phyloP scores from a whole-genome alignment of 176 grass and related monocot genomes.

The Bothriochloa decipiens region DNA sequence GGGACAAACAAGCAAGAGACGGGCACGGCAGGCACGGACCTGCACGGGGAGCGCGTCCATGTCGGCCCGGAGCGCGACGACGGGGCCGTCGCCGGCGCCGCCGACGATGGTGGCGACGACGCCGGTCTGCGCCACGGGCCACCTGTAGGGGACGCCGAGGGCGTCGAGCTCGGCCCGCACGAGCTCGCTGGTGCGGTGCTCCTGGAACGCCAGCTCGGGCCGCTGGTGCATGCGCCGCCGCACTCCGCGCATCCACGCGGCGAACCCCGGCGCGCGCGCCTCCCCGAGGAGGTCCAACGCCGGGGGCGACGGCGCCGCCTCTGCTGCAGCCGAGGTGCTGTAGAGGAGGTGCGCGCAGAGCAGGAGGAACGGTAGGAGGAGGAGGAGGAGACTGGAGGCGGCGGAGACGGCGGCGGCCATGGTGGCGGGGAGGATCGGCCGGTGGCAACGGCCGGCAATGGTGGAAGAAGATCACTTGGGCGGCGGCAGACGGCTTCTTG shows the following conservation, averaged over 20 bases:
- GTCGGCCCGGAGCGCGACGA: slow-evolving; percentile 73
- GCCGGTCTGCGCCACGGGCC: slow-evolving; percentile 67
- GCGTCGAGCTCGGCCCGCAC: slow-evolving; percentile 69
- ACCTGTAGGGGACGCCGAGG: slow-evolving; percentile 53
- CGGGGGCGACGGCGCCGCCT: no score
- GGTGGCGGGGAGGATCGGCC: neutral
- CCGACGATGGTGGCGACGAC: slow-evolving; percentile 57
- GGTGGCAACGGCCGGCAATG: neutral
- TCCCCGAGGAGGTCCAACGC: neutral
- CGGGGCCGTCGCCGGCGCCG: neutral
- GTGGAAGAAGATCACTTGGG: neutral
- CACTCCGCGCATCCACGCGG: slow-evolving; percentile 50
- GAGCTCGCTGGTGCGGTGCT: slow-evolving; percentile 66
- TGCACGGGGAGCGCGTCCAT: slow-evolving; percentile 86
- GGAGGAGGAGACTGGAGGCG: neutral
- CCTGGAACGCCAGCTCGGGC: slow-evolving; percentile 73
- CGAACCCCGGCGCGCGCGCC: slow-evolving; percentile 42
- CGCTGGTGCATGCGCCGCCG: slow-evolving; percentile 63
- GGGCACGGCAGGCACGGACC: slow-evolving; percentile 22
- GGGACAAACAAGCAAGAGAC: neutral
- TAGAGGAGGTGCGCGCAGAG: neutral
- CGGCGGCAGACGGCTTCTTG: neutral
- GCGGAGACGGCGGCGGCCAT: neutral
- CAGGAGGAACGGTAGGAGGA: neutral
- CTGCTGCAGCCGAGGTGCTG: neutral